Conservation (phyloP, 371 early-diverging fungal species). For the Mucor indicus region DNA sequence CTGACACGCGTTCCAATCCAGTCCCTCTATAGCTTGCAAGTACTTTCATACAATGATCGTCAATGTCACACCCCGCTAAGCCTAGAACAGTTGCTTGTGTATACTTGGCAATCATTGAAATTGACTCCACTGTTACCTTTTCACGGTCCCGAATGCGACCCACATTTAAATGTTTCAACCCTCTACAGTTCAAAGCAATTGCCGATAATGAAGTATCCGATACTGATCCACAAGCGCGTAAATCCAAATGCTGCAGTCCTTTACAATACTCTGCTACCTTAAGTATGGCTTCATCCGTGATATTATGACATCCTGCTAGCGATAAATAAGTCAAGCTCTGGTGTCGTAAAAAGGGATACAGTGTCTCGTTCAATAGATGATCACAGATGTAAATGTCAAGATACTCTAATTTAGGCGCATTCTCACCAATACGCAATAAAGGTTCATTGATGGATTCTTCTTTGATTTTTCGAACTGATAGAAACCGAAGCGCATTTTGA, state of each 20-base stretch:
- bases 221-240: constrained; percentile 56
- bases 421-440: constrained; percentile 22
- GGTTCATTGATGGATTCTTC: constrained; percentile 27
- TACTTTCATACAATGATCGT: constrained; percentile 47
- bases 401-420: constrained; percentile 20
- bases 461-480: constrained; percentile 31
- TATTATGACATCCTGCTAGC: constrained; percentile 53
- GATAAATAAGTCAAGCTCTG: constrained; percentile 39
- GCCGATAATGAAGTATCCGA: constrained; percentile 47
- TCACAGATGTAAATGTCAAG: constrained; percentile 44
- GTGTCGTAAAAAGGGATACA: constrained; percentile 27
- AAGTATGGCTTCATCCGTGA: constrained; percentile 44
- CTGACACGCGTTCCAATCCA: constrained; percentile 52
- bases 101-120: constrained; percentile 46
- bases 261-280: constrained; percentile 45
- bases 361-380: constrained; percentile 19
- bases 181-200: constrained; percentile 46
- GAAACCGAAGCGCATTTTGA: constrained; percentile 9
- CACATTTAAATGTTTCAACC: constrained; percentile 51
- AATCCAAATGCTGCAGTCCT: constrained; percentile 46
- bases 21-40: constrained; percentile 38
- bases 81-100: constrained; percentile 52
- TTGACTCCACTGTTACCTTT: constrained; percentile 47
- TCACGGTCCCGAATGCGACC: constrained; percentile 53
- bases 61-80: constrained; percentile 56